phyloP scores from a whole-genome alignment of 2,329 filamentous ascomycete species.

The Didymella pinodella region DNA sequence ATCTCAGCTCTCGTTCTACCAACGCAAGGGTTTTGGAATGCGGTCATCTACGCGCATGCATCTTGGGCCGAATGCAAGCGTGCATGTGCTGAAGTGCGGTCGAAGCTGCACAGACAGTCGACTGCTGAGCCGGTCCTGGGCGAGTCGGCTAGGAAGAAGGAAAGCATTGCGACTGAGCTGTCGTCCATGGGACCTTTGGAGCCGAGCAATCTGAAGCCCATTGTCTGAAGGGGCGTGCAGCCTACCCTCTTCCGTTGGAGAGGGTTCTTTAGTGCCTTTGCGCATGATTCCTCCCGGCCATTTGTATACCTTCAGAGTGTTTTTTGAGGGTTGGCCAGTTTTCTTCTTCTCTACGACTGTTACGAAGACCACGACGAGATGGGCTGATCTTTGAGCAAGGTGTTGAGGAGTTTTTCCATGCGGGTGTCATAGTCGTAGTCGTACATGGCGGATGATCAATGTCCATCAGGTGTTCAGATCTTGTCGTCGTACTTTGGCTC shows the following conservation, averaged over 20 bases:
- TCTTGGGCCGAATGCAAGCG: constrained; percentile 41
- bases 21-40: constrained; percentile 86
- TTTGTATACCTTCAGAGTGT: not conserved
- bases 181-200: constrained; percentile 17
- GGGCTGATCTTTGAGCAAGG: not conserved
- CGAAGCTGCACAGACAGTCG: constrained; percentile 15
- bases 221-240: not conserved
- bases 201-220: not conserved
- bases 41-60: constrained; percentile 70
- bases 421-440: not conserved
- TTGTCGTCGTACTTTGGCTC: constrained; percentile 35
- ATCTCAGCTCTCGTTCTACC: constrained; percentile 78
- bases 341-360: not conserved
- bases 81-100: constrained; percentile 22
- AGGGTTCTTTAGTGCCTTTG: not conserved
- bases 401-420: not conserved
- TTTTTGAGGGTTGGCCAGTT: not conserved
- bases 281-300: not conserved
- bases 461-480: not conserved
- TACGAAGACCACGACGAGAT: not conserved
- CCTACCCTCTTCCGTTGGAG: not conserved
- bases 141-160: constrained; percentile 21
- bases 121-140: constrained; percentile 4
- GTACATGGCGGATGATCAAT: not conserved
- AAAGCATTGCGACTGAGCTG: constrained; percentile 16